A percentile compares a stretch with the other conserved stretches of the same genome.
These are phyloP conservation scores for Cystobasidium slooffiae DNA, from an alignment of 1,284 basidiomycete species.

Conservation along the genomic window DNA sequence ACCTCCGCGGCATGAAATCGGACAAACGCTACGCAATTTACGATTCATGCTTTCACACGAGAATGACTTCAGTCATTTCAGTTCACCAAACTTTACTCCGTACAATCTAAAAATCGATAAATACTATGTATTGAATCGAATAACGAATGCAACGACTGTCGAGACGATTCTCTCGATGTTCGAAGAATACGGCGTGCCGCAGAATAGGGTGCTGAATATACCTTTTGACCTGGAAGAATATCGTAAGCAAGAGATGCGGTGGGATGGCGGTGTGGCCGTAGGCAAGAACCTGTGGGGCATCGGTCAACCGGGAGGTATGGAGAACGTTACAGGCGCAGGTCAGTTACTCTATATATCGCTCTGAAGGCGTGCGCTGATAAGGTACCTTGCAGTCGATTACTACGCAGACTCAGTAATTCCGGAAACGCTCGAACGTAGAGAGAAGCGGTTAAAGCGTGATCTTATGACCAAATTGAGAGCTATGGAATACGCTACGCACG, in stretches of 20 bases:
- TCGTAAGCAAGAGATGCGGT: conserved; percentile 49
- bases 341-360: background rate
- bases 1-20: conserved; percentile 54
- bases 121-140: conserved; percentile 55
- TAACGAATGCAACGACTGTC: conserved; percentile 49
- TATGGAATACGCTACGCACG: conserved; percentile 54
- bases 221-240: conserved; percentile 54
- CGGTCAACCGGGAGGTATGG: conserved; percentile 39
- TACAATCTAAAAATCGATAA: conserved; percentile 52
- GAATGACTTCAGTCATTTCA: conserved; percentile 48
- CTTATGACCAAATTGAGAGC: conserved; percentile 51
- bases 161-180: conserved; percentile 51
- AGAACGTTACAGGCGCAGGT: background rate
- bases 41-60: conserved; percentile 55
- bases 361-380: background rate
- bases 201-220: conserved; percentile 52
- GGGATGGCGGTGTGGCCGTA: conserved; percentile 53
- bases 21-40: conserved; percentile 55
- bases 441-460: conserved; percentile 38
- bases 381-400: background rate
- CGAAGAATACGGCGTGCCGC: conserved; percentile 49
- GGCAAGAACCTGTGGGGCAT: conserved; percentile 49
- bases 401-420: background rate
- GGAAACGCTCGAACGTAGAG: conserved; percentile 13
- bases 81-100: background rate